A percentile compares a stretch with the other conserved stretches of the same genome.
phyloP scores from a whole-genome alignment of 371 early-diverging fungal genomes.

The Mucor velutinosus region DNA sequence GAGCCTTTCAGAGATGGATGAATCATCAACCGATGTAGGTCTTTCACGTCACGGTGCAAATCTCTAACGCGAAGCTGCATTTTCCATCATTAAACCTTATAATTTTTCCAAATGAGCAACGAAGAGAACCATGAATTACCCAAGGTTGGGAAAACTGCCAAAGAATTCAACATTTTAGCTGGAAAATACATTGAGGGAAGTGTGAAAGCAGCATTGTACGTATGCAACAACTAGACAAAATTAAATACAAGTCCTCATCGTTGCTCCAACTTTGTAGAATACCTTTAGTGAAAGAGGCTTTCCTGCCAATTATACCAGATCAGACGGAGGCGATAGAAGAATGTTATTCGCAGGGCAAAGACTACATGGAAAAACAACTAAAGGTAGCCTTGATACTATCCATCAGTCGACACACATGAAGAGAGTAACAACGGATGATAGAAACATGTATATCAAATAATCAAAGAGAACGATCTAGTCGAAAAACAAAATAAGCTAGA shows the following conservation, averaged over 20 bases:
- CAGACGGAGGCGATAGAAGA: background rate
- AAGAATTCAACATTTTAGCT: background rate
- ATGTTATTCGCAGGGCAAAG: background rate
- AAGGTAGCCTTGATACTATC: background rate
- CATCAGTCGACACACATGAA: background rate
- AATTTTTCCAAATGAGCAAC: background rate
- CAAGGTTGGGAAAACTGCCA: background rate
- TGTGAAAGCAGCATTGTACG: background rate
- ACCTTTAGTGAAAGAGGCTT: background rate
- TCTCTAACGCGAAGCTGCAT: background rate
- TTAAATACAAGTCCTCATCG: background rate
- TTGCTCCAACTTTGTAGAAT: background rate
- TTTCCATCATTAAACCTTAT: background rate
- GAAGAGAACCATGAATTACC: background rate
- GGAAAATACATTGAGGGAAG: background rate
- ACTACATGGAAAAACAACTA: background rate
- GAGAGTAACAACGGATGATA: background rate
- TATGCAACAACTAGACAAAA: background rate
- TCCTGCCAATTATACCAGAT: background rate
- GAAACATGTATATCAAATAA: background rate
- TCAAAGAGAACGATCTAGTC: background rate
- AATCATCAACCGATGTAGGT: background rate
- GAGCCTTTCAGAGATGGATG: background rate
- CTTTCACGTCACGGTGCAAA: background rate
- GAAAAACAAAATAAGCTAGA: constrained; percentile 1